Evolutionary conservation across 768 basidiomycete genomes (phyloP).

Genomic region (Boletales sp.): DNA sequence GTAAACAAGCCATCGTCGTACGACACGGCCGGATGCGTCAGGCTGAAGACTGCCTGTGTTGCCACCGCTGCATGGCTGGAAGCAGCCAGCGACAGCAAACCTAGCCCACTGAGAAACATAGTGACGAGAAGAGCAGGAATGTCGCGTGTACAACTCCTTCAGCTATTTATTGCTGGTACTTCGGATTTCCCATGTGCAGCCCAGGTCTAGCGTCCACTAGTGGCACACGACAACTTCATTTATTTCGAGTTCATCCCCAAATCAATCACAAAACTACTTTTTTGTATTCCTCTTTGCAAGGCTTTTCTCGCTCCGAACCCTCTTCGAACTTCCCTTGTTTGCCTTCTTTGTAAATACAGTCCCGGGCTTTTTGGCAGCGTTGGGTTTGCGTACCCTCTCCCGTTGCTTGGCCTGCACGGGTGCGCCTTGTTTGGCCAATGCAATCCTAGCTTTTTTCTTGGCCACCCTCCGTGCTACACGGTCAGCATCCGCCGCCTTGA

Average conservation of each 20-base stretch:
- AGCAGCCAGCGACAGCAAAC: slow-evolving; percentile 15
- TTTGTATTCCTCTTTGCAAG: slow-evolving; percentile 54
- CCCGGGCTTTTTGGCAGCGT: slow-evolving; percentile 21
- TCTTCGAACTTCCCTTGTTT: slow-evolving; percentile 32
- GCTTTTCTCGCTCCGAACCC: slow-evolving; percentile 54
- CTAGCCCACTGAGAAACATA: slow-evolving; percentile 12
- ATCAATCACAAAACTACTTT: slow-evolving; percentile 35
- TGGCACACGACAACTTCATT: background rate
- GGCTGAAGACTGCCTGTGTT: slow-evolving; percentile 18
- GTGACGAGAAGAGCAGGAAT: background rate
- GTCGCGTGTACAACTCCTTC: too few relatives aligned
- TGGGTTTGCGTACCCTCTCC: slow-evolving; percentile 45
- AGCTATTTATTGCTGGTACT: background rate
- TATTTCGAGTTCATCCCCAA: background rate
- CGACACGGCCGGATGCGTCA: slow-evolving; percentile 6
- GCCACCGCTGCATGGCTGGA: slow-evolving; percentile 10
- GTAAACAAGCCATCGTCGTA: slow-evolving; percentile 33
- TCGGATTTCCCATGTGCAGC: background rate
- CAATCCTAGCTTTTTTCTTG: slow-evolving; percentile 78
- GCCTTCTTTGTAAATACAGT: slow-evolving; percentile 18
- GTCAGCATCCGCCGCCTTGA: slow-evolving; percentile 75
- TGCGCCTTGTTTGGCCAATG: slow-evolving; percentile 41
- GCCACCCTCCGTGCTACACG: slow-evolving; percentile 81
- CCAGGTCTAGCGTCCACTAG: too few relatives aligned
- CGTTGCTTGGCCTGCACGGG: slow-evolving; percentile 40